These are phyloP conservation scores for Schizothecium vesticola DNA, from an alignment of 495 filamentous ascomycete species.

Conservation along the genomic window DNA sequence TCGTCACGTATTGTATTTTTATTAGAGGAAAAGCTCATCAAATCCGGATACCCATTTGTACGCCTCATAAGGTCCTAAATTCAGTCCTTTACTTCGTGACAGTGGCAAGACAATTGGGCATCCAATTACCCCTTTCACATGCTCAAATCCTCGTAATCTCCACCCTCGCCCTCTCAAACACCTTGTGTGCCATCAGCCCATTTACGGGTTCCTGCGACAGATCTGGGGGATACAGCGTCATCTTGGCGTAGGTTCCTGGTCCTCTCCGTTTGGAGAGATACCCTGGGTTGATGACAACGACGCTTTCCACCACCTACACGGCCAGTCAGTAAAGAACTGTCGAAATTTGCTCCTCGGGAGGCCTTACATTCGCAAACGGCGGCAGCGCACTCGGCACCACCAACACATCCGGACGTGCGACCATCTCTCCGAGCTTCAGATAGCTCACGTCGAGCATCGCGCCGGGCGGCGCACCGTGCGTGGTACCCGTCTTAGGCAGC, in stretches of 20 bases:
- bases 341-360: not conserved
- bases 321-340: slow-evolving; percentile 6
- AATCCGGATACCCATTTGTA: slow-evolving; percentile 5
- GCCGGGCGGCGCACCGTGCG: slow-evolving; percentile 58
- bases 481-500: slow-evolving; percentile 57
- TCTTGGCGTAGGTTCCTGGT: slow-evolving; percentile 72
- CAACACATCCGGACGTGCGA: slow-evolving; percentile 78
- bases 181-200: slow-evolving; percentile 59
- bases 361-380: slow-evolving; percentile 77
- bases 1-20: not conserved
- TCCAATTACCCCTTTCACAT: not conserved
- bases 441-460: slow-evolving; percentile 76
- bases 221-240: slow-evolving; percentile 62
- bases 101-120: not conserved
- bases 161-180: slow-evolving; percentile 78
- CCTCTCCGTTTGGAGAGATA: slow-evolving; percentile 76
- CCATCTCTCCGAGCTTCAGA: slow-evolving; percentile 83
- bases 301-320: slow-evolving; percentile 71
- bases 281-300: slow-evolving; percentile 82
- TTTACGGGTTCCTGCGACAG: slow-evolving; percentile 48
- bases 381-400: slow-evolving; percentile 77
- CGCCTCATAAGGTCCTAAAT: not conserved
- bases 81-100: not conserved
- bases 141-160: slow-evolving; percentile 72
- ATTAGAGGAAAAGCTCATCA: not conserved